Conservation (phyloP, 2,329 filamentous ascomycete genomes). For the Herpotrichia juniperi region DNA sequence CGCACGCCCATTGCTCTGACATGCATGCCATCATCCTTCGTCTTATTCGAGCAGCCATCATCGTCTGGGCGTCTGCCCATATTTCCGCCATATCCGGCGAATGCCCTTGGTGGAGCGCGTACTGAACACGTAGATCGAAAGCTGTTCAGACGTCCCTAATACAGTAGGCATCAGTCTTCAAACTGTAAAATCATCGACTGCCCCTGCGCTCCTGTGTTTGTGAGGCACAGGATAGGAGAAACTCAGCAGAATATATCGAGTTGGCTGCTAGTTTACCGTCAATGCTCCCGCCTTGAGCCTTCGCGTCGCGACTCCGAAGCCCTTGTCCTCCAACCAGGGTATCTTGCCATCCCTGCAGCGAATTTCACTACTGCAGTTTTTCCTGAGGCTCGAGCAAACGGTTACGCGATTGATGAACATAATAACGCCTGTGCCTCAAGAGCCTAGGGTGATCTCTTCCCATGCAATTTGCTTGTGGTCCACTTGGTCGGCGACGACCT, state of each 20-base stretch:
- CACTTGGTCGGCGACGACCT: conserved; percentile 1
- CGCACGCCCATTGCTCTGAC: neutral
- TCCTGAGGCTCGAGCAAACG: conserved; percentile 5
- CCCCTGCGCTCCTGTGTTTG: too few relatives aligned
- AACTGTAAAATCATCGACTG: neutral
- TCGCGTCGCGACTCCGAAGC: neutral
- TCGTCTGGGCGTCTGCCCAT: neutral
- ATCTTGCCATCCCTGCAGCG: conserved; percentile 3
- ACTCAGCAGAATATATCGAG: neutral
- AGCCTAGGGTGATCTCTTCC: neutral
- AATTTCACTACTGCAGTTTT: conserved; percentile 10
- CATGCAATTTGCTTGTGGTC: conserved; percentile 8
- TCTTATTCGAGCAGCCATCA: conserved; percentile 6
- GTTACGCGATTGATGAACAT: conserved; percentile 10
- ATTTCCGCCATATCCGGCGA: conserved; percentile 13
- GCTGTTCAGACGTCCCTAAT: conserved; percentile 1
- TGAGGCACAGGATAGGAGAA: neutral
- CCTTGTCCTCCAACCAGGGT: conserved; percentile 1
- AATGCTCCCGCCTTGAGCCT: neutral
- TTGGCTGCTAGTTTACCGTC: neutral
- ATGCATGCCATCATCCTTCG: conserved; percentile 6
- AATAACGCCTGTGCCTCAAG: conserved; percentile 3
- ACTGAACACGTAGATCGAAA: neutral
- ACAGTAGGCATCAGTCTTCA: neutral
- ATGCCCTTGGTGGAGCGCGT: neutral